Base-by-base conservation (phyloP, 1,284 basidiomycete genomes). In the Cryptococcus jaspeensis region DNA sequence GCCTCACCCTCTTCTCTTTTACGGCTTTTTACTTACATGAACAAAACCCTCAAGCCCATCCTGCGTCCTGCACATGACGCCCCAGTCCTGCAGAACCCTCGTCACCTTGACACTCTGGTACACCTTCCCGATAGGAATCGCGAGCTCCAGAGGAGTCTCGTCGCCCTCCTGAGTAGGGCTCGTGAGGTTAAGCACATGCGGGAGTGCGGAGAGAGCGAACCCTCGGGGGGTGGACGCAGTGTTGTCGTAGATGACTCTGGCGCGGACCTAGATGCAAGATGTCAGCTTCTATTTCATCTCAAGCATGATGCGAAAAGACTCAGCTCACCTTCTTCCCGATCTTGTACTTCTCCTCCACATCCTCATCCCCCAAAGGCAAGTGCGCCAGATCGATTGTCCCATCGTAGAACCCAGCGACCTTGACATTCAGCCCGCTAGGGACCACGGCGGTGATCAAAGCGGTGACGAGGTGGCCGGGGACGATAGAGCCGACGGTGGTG, bases 331-430 rank as follows among this genome's bases (percentile, higher is more conserved):
- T 96, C 74, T 90, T 86, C 13, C 92, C 93, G 48, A 89, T 72
- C 73, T 89, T 92, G 78, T 84, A 88, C 38, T 78, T 76, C 50
- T 83, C 82, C 41, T 82, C 81, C 20, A 78, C 65, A 53, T 77
- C 74, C 6, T 80, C 74, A 18, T 80, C 72, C 45, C 81, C 63
- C 8, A 74, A 51, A 8, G 68, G 74, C 20, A 98, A 79, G 76
- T 99, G 94, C 60, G 87, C 84, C 43, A 86, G 80, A 71, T 97
- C 93, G 50, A 93, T 84, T 0, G 92, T 95, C 32, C 92, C 95
- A 50, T 92, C 88, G 75, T 94, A 98, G 78, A 91, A 95, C 2
- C 94, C 95, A 35, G 94, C 84, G 20, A 98, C 82, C 78, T 95
- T 93, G 48, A 99, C 81, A 70, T 90, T 90, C 51, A 99, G 80